A percentile compares a stretch with the other conserved stretches of the same genome.
Evolutionary conservation across 2,329 filamentous ascomycete genomes (phyloP).

Genomic region (Chaetomiaceae sp.): DNA sequence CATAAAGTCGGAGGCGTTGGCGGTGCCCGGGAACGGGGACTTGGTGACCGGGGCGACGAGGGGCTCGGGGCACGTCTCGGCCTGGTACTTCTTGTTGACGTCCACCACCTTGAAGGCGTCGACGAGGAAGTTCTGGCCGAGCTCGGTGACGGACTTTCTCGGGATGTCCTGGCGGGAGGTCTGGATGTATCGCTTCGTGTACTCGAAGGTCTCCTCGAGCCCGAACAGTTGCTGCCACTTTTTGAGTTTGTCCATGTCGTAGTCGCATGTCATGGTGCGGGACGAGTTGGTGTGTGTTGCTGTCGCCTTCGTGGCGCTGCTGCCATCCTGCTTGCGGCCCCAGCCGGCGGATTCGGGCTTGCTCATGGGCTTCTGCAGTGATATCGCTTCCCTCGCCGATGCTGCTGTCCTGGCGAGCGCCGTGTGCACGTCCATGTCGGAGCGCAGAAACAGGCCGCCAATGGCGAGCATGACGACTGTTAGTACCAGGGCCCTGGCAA

Average conservation of each 20-base stretch:
- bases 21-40: constrained; percentile 47
- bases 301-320: constrained; percentile 47
- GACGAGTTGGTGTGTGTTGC: constrained; percentile 30
- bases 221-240: constrained; percentile 44
- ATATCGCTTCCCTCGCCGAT: constrained; percentile 31
- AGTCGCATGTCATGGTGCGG: constrained; percentile 45
- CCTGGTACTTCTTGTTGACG: constrained; percentile 38
- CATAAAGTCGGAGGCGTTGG: constrained; percentile 53
- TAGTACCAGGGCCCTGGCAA: constrained; percentile 42
- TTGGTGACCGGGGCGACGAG: constrained; percentile 48
- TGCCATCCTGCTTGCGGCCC: constrained; percentile 10
- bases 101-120: constrained; percentile 46
- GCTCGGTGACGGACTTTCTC: constrained; percentile 48
- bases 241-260: constrained; percentile 44
- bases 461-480: constrained; percentile 41
- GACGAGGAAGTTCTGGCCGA: constrained; percentile 45
- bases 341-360: constrained; percentile 10
- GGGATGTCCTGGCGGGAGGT: constrained; percentile 47
- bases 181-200: constrained; percentile 52
- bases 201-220: constrained; percentile 49
- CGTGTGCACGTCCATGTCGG: constrained; percentile 39
- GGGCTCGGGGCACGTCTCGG: constrained; percentile 45
- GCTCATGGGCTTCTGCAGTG: constrained; percentile 28
- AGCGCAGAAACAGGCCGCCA: constrained; percentile 39
- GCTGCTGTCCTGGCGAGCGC: constrained; percentile 40